These are phyloP conservation scores for Cercospora beticola DNA, from an alignment of 2,329 filamentous ascomycete species.

Conservation along the genomic window DNA sequence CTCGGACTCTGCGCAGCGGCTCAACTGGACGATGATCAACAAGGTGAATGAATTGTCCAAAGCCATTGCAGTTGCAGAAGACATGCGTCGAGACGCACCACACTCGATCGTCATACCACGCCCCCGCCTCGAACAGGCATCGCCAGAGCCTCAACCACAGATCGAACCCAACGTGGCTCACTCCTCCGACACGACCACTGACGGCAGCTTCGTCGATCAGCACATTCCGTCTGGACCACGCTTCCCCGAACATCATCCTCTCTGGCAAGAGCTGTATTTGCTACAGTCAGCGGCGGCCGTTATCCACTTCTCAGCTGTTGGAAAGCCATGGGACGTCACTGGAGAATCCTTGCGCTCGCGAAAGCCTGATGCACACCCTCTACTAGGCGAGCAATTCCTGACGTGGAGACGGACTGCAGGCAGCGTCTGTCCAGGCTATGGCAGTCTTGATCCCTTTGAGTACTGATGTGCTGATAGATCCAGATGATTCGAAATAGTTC, in stretches of 20 bases:
- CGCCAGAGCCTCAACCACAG: background rate
- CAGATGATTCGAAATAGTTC: background rate
- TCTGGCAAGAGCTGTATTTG: constrained; percentile 24
- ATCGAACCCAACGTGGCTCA: background rate
- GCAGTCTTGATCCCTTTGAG: background rate
- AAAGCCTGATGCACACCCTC: constrained; percentile 31
- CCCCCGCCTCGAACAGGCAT: background rate
- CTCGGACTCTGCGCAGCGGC: constrained; percentile 2
- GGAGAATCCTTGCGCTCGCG: constrained; percentile 6
- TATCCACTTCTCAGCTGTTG: constrained; percentile 33
- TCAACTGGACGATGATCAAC: constrained; percentile 23
- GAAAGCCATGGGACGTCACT: constrained; percentile 32
- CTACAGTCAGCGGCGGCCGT: constrained; percentile 28
- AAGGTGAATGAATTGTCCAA: constrained; percentile 18
- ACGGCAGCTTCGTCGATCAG: background rate
- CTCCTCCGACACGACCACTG: background rate
- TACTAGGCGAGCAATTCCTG: constrained; percentile 30
- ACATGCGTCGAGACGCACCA: background rate
- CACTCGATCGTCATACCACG: background rate
- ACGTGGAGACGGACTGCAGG: constrained; percentile 29
- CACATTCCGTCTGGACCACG: constrained; percentile 5
- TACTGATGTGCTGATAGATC: background rate
- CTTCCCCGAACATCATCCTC: constrained; percentile 23
- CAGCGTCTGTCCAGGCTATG: constrained; percentile 11
- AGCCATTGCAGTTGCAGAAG: background rate